Percentiles rank a stretch among this genome's conserved stretches.
Conservation (phyloP, 78 protist genomes). For the Dictyostelium capitatum region DNA sequence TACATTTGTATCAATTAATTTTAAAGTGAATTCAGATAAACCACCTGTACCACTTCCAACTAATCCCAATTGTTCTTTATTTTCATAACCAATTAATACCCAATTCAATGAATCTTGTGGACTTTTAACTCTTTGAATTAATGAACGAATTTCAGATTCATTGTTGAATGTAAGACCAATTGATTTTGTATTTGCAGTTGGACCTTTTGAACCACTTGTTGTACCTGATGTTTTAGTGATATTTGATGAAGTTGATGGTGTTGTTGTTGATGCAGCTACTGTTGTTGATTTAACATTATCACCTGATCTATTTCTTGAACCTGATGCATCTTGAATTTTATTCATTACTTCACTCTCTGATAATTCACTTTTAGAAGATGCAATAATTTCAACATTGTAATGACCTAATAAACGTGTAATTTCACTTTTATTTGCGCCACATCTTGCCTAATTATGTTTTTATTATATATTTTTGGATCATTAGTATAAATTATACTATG, state of each 20-base stretch:
- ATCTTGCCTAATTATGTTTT: too few relatives aligned
- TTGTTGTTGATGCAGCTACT: neutral
- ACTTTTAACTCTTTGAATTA: slow-evolving; percentile 23
- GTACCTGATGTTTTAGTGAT: neutral
- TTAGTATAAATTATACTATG: neutral
- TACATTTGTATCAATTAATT: slow-evolving; percentile 9
- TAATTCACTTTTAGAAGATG: slow-evolving; percentile 28
- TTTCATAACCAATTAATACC: slow-evolving; percentile 64
- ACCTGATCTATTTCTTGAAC: slow-evolving; percentile 72
- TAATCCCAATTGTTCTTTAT: neutral
- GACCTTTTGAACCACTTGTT: slow-evolving; percentile 8
- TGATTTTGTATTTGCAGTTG: slow-evolving; percentile 50
- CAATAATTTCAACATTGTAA: slow-evolving; percentile 73
- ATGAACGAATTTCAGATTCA: neutral
- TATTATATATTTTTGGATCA: neutral
- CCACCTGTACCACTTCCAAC: slow-evolving; percentile 64
- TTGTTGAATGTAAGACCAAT: slow-evolving; percentile 4
- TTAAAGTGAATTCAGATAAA: slow-evolving; percentile 17
- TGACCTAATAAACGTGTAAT: slow-evolving; percentile 68
- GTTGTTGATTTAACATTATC: neutral
- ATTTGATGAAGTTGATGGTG: neutral
- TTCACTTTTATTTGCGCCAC: slow-evolving; percentile 15
- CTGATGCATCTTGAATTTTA: slow-evolving; percentile 71
- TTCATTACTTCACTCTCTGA: slow-evolving; percentile 28
- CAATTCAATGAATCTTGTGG: slow-evolving; percentile 29